Conservation (phyloP, 2,329 filamentous ascomycete genomes). For the Verticillium isaacii region DNA sequence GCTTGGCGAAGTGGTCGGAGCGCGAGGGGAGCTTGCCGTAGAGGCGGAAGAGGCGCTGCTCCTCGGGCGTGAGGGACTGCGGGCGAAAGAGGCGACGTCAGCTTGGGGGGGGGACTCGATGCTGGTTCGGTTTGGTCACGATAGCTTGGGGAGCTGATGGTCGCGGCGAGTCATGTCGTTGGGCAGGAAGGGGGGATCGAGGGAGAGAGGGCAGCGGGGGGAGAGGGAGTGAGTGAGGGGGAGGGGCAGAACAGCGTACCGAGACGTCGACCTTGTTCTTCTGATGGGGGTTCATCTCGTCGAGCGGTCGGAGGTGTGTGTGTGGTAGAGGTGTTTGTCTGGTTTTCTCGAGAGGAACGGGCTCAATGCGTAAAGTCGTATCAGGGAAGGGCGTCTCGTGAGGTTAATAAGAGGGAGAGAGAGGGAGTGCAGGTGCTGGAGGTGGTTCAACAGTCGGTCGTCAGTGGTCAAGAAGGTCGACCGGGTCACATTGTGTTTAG, state of each 20-base stretch:
- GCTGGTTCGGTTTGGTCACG: not conserved
- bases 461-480: not conserved
- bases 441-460: not conserved
- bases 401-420: not conserved
- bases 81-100: not conserved
- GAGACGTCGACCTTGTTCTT: conserved; percentile 98
- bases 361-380: not conserved
- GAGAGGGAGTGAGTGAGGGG: conserved; percentile 9
- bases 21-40: conserved; percentile 98
- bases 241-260: conserved; percentile 53
- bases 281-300: conserved; percentile 87
- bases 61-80: conserved; percentile 86
- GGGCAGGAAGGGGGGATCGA: conserved; percentile 2
- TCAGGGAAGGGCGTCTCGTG: not conserved
- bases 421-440: not conserved
- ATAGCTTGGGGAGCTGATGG: conserved; percentile 14
- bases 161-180: conserved; percentile 4
- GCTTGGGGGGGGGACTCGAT: not conserved
- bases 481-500: not conserved
- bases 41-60: conserved; percentile 92
- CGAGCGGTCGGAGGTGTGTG: not conserved
- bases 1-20: conserved; percentile 95
- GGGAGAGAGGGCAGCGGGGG: not conserved
- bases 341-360: not conserved
- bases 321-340: not conserved